Conservation (phyloP, 805 yeast species). For the Spathaspora boniae region DNA sequence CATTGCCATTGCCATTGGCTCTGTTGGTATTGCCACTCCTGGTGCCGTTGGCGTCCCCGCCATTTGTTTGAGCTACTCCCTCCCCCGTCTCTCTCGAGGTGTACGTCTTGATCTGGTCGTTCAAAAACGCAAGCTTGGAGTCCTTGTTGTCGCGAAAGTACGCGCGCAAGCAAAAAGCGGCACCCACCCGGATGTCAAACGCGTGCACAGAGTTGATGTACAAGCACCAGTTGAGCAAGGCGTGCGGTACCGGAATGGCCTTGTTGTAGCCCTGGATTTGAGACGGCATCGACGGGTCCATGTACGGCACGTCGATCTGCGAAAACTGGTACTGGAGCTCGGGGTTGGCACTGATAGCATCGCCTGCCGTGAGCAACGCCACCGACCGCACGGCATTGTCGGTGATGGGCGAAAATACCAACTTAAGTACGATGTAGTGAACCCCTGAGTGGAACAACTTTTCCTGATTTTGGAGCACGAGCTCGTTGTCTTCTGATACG, state of each 20-base stretch:
- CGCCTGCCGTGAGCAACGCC: slow-evolving; percentile 75
- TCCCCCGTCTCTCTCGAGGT: too few relatives aligned
- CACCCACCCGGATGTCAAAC: slow-evolving; percentile 77
- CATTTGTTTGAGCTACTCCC: slow-evolving; percentile 20
- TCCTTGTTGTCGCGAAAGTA: slow-evolving; percentile 63
- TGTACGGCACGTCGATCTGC: slow-evolving; percentile 85
- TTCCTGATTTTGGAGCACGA: slow-evolving; percentile 57
- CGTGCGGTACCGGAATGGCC: slow-evolving; percentile 64
- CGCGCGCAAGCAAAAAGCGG: slow-evolving; percentile 62
- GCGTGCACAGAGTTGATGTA: slow-evolving; percentile 76
- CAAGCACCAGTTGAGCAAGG: slow-evolving; percentile 80
- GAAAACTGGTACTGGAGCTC: slow-evolving; percentile 69
- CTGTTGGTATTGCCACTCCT: background rate
- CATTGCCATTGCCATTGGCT: slow-evolving; percentile 2
- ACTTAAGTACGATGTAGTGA: slow-evolving; percentile 59
- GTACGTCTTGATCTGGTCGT: slow-evolving; percentile 56
- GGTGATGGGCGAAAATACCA: slow-evolving; percentile 65
- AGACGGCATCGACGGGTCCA: slow-evolving; percentile 67
- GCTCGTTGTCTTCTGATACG: slow-evolving; percentile 67
- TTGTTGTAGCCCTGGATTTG: slow-evolving; percentile 31
- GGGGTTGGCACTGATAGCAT: slow-evolving; percentile 63
- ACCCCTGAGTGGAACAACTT: slow-evolving; percentile 59
- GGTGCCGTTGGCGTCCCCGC: slow-evolving; percentile 3
- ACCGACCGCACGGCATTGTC: slow-evolving; percentile 64
- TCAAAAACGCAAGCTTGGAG: slow-evolving; percentile 59